Conservation (phyloP, 768 basidiomycete genomes). For the Boletus patriciae region DNA sequence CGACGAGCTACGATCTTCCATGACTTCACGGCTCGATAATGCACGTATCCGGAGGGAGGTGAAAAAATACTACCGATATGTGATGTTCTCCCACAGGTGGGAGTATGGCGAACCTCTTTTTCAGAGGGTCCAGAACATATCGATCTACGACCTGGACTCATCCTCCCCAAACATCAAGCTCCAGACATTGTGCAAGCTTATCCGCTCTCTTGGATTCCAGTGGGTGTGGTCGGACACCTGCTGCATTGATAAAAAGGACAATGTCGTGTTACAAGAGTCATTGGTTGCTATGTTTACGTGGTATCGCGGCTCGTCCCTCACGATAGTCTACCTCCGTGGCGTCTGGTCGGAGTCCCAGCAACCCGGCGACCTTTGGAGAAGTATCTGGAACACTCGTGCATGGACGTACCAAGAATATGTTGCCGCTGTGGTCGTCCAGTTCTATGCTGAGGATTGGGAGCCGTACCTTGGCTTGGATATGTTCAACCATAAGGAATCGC, state of each 20-base stretch:
- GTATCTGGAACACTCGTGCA: conserved; percentile 8
- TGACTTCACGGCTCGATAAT: background rate
- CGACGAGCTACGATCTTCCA: no score
- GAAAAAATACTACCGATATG: conserved; percentile 1
- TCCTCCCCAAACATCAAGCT: no score
- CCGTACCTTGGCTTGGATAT: conserved; percentile 2
- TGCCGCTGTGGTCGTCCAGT: background rate
- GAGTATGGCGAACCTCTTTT: no score
- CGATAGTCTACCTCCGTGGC: conserved; percentile 1
- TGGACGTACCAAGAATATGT: conserved; percentile 19
- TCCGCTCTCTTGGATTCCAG: no score
- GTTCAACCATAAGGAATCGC: conserved; percentile 8
- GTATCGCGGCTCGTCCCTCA: conserved; percentile 7
- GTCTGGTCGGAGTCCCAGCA: background rate
- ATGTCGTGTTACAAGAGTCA: conserved; percentile 9
- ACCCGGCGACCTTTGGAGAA: background rate
- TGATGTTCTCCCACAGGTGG: conserved; percentile 7
- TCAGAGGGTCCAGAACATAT: background rate
- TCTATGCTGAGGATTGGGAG: conserved; percentile 14
- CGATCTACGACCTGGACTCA: conserved; percentile 1
- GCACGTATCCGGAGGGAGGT: background rate
- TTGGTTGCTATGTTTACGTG: conserved; percentile 14
- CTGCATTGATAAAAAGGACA: no score
- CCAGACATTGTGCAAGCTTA: background rate
- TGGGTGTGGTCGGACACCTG: background rate